Conservation (phyloP, 2,329 filamentous ascomycete species). For the Tricladium varicosporioides region DNA sequence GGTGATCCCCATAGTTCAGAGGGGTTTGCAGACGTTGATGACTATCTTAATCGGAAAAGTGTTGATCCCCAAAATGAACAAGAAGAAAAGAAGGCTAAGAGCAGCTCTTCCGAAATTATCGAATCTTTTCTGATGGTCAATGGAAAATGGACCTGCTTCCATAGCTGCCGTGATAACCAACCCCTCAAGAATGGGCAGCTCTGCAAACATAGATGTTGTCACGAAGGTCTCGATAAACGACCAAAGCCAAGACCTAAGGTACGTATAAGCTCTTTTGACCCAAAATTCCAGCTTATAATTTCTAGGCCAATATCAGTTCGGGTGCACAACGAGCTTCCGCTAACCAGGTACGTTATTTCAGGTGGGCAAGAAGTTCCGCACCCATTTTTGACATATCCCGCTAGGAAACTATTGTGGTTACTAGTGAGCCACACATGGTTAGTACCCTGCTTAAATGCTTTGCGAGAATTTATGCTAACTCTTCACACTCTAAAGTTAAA, state of each 20-base stretch:
- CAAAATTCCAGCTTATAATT: neutral
- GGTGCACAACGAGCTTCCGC: neutral
- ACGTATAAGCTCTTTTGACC: neutral
- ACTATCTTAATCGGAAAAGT: constrained; percentile 45
- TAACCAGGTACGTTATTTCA: neutral
- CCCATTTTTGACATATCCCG: neutral
- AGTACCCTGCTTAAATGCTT: too few species aligned
- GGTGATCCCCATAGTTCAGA: constrained; percentile 36
- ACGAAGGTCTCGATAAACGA: constrained; percentile 66
- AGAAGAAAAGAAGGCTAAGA: neutral
- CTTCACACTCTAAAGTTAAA: too few species aligned
- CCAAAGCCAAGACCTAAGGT: constrained; percentile 22
- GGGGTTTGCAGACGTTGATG: constrained; percentile 52
- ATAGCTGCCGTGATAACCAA: constrained; percentile 52
- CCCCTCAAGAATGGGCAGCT: constrained; percentile 38
- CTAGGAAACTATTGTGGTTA: neutral
- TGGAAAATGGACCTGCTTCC: constrained; percentile 73
- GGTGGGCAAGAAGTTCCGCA: neutral
- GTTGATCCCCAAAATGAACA: neutral
- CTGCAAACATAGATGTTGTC: constrained; percentile 74
- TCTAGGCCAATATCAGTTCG: neutral
- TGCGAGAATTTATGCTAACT: too few species aligned
- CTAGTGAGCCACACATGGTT: neutral
- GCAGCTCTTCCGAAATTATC: neutral
- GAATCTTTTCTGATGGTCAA: constrained; percentile 58